Evolutionary conservation across 768 basidiomycete genomes (phyloP), one percentile per base, ranked within the genome.

Genomic region (Chiua virens): DNA sequence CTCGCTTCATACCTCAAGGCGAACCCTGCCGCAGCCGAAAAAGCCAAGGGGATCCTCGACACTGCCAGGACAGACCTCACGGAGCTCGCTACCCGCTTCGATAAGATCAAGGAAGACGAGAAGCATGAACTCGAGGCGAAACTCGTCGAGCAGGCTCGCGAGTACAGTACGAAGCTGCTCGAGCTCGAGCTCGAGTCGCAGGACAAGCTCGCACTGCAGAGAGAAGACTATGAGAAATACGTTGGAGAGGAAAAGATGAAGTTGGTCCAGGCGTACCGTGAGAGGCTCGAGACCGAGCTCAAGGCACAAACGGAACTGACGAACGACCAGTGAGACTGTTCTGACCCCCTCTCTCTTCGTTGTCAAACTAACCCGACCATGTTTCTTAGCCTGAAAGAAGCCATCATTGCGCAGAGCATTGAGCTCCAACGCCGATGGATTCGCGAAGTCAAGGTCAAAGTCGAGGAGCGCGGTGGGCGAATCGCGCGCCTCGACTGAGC

Each of bases 371-470:
- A 58, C 35, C 6, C 7, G 18, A 13, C 2, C 8, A 5, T 32
- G 20, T 27, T 9, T 20, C n/a, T n/a, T 61, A 97, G 94, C 37
- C 78, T 99, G 52, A 90, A 87, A 67, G 92, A 96, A 67, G 94
- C 96, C 67, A 92, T 98, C 47, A 80, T 98, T 45, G 88, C 94
- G 4, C 95, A 98, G 68, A 96, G 95, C 17, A 93, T 99, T 62
- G 97, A 98, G 71, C 83, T 98, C 21, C 97, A 98, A 67, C 86
- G 94, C 44, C 82, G 92, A 47, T 98, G 96, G 95, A 89, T 99
- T 37, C 85, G 92, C 28, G 93, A 98, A 52, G 86, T 98, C 77
- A n/a, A 97, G 74, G 80, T 94, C 44, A 88, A 86, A 56, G 95
- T 99, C 50, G 83, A 92, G 64, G 97, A 99, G 70, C 92, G 97